Conservation (phyloP, 208 protist species). For the Histomonas meleagridis region DNA sequence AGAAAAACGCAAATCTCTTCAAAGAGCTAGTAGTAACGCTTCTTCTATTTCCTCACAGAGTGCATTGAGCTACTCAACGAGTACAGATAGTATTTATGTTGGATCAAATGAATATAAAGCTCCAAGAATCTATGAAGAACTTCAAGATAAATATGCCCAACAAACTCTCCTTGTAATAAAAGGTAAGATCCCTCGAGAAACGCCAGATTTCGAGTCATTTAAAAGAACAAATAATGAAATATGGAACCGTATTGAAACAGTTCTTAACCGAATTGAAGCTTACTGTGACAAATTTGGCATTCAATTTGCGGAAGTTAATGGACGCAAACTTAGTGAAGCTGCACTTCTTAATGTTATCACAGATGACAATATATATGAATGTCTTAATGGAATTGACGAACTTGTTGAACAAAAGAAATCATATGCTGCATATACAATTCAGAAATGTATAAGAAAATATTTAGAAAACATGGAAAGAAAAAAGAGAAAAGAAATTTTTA, state of each 20-base stretch:
- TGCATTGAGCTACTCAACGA: too few species aligned
- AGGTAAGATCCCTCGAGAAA: not conserved
- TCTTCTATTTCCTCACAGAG: too few species aligned
- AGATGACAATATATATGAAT: not conserved
- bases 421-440: not conserved
- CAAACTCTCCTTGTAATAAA: not conserved
- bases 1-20: too few species aligned
- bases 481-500: not conserved
- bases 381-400: not conserved
- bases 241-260: constrained; percentile 1
- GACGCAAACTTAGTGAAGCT: not conserved
- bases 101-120: not conserved
- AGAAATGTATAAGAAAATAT: not conserved
- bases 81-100: too few species aligned
- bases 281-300: not conserved
- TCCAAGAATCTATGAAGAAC: constrained; percentile 20
- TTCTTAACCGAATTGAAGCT: not conserved
- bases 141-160: constrained; percentile 20
- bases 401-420: not conserved
- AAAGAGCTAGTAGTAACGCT: too few species aligned
- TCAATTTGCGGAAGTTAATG: not conserved
- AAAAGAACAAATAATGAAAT: not conserved
- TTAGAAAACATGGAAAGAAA: not conserved
- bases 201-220: constrained; percentile 31
- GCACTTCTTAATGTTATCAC: not conserved